These are phyloP conservation scores for Viola pubescens DNA, from an alignment of 441 rosid species.

Conservation along the genomic window DNA sequence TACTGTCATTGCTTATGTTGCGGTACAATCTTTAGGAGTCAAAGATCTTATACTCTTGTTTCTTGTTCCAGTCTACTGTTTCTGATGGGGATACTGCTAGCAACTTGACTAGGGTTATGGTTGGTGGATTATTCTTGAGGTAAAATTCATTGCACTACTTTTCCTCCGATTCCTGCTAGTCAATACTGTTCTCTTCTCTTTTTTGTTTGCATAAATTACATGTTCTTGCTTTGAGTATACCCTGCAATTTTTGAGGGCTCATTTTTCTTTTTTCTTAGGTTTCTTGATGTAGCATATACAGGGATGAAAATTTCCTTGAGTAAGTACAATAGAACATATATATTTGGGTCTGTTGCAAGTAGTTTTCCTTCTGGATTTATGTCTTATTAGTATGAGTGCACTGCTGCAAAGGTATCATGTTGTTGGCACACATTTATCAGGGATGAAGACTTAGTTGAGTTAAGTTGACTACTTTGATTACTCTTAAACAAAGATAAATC, in stretches of 20 bases:
- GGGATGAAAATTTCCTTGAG: no score
- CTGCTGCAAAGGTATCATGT: neutral
- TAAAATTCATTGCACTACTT: constrained; percentile 22
- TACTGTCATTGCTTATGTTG: neutral
- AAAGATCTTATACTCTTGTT: constrained; percentile 18
- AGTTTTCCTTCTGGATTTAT: neutral
- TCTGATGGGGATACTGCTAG: constrained; percentile 75
- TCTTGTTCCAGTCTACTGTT: constrained; percentile 74
- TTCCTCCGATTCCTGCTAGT: constrained; percentile 1
- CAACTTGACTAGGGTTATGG: constrained; percentile 63
- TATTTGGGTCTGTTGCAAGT: no score
- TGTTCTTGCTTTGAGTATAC: neutral
- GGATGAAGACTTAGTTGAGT: neutral
- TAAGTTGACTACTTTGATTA: neutral
- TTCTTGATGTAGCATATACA: constrained; percentile 2
- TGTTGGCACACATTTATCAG: neutral
- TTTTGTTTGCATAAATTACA: neutral
- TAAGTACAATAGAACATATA: no score
- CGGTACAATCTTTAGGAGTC: constrained; percentile 9
- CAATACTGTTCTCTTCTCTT: constrained; percentile 2
- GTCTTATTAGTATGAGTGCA: neutral
- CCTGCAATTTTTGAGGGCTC: neutral
- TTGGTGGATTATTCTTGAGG: constrained; percentile 91
- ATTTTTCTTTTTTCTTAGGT: constrained; percentile 2
- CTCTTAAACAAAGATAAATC: neutral